These are phyloP conservation scores for Chaetomiaceae sp. DNA, from an alignment of 2,329 filamentous ascomycete genomes.

Conservation along the genomic window DNA sequence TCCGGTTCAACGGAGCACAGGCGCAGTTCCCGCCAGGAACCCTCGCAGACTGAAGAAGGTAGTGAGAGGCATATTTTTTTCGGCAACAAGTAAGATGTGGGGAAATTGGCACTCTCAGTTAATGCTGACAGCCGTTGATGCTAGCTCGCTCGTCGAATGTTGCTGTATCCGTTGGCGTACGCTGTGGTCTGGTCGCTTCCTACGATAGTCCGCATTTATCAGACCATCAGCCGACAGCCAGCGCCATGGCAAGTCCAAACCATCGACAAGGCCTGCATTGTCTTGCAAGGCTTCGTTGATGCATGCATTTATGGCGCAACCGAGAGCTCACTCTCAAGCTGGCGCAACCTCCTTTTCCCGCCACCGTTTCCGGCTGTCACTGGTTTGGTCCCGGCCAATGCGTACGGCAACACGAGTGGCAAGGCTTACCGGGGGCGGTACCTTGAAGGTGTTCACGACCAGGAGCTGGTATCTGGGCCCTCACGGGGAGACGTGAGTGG, in stretches of 20 bases:
- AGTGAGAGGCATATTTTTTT: too few species aligned
- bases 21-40: slow-evolving; percentile 6
- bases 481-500: neutral
- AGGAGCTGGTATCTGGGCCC: neutral
- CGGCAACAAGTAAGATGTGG: too few species aligned
- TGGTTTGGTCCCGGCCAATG: neutral
- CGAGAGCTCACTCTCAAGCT: slow-evolving; percentile 21
- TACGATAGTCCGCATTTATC: slow-evolving; percentile 39
- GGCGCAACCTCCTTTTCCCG: slow-evolving; percentile 19
- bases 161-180: slow-evolving; percentile 40
- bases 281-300: slow-evolving; percentile 39
- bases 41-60: slow-evolving; percentile 26
- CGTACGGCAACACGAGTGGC: neutral
- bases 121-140: too few species aligned
- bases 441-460: too few species aligned
- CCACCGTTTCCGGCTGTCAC: neutral
- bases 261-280: slow-evolving; percentile 38
- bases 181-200: slow-evolving; percentile 41
- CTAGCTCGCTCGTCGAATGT: slow-evolving; percentile 38
- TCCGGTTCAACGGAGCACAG: too few species aligned
- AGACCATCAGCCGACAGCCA: slow-evolving; percentile 31
- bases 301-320: slow-evolving; percentile 37
- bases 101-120: too few species aligned
- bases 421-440: too few species aligned
- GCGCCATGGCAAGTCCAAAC: slow-evolving; percentile 36